Percentiles rank a stretch among this genome's conserved stretches.
Conservation (phyloP, 441 rosid genomes). For the Gossypium schwendimanii region DNA sequence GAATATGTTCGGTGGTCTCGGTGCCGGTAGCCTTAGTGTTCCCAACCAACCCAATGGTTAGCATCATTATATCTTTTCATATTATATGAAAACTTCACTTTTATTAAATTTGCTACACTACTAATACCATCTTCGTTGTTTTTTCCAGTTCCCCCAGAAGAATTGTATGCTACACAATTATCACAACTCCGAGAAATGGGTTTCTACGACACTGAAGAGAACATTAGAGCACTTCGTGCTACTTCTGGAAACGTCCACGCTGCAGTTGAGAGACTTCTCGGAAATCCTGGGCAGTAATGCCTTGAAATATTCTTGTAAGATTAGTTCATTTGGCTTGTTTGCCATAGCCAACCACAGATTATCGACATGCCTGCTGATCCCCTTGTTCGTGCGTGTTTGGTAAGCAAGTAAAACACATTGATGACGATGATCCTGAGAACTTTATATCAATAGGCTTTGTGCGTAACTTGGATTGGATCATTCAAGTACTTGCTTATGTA, state of each 20-base stretch:
- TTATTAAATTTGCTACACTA: background rate
- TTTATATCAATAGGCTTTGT: background rate
- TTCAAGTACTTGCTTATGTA: constrained; percentile 1
- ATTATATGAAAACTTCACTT: background rate
- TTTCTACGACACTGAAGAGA: constrained; percentile 74
- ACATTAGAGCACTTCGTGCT: constrained; percentile 72
- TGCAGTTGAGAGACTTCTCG: constrained; percentile 78
- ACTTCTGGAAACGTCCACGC: constrained; percentile 79
- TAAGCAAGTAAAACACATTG: constrained; percentile 4
- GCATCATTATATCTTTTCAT: constrained; percentile 7
- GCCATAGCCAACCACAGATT: background rate
- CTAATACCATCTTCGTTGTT: background rate
- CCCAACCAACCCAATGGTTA: constrained; percentile 39
- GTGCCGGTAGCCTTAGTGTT: constrained; percentile 40
- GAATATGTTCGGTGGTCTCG: constrained; percentile 59
- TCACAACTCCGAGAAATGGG: constrained; percentile 92
- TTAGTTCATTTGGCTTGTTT: constrained; percentile 6
- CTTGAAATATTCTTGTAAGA: background rate
- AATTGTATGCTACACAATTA: constrained; percentile 68
- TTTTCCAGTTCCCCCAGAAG: constrained; percentile 66
- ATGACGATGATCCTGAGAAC: background rate
- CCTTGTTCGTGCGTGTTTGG: background rate
- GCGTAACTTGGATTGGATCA: background rate
- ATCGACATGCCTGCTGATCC: background rate
- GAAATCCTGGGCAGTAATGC: constrained; percentile 52